Base-by-base conservation (phyloP, 805 yeast species). In the Pichia cabralensis region DNA sequence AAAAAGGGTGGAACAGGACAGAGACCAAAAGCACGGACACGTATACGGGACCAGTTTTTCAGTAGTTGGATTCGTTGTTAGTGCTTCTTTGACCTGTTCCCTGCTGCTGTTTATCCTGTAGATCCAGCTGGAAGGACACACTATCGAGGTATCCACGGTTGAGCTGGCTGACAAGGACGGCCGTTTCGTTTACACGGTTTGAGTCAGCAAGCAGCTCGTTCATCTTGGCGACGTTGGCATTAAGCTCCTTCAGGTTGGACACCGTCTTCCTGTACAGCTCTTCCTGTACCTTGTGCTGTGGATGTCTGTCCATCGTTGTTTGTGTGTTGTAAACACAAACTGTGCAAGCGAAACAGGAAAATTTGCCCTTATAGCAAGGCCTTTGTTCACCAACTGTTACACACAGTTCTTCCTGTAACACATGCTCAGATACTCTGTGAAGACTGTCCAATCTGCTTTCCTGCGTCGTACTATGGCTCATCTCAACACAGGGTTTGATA, bases 211-310 rank as follows among this genome's bases (percentile, higher is more conserved):
- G 56, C 13, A 74, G 65, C 35, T 69, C 63, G 53, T 82, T 85
- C 49, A 83, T 59, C 3, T 73, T 69, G 8, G 62, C 67, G 1
- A 84, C 72, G 24, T 85, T 78, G 40, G 76, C 81, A 50, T 84
- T 84, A 43, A 84, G 59, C 41, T 76, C 65, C 47, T 80, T 85
- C 77, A 82, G 73, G 45, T 80, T 81, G 53, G 71, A 73, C 32
- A 80, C 74, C n/a, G 83, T 81, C 42, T 95, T 71, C 9, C 82
- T 72, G 26, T 80, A 62, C 16, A 85, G 61, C 12, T 84, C 84
- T 43, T 71, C 76, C 50, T 84, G 95, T 6, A 73, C 80, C 50
- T 79, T 80, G 47, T 81, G 88, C 49, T 83, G 88, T 4, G 95
- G 95, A 47, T 82, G 83, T 56, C 82, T 36, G 6, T 31, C 33